These are phyloP conservation scores for Aspergillus arachidicola DNA, from an alignment of 2,329 filamentous ascomycete species.

Conservation along the genomic window DNA sequence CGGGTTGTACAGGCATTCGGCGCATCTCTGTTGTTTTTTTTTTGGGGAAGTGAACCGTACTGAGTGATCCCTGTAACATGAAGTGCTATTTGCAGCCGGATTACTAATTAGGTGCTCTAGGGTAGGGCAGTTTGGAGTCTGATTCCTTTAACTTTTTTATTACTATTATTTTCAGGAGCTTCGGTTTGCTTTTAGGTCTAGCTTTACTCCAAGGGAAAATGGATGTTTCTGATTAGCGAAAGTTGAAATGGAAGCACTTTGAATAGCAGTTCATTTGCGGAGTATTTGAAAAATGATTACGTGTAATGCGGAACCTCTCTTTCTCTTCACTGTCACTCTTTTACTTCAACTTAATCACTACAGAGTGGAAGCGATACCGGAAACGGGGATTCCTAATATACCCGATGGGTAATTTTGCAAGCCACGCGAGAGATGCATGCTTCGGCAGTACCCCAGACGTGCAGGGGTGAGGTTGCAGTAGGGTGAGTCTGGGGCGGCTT, in stretches of 20 bases:
- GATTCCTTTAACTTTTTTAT: background rate
- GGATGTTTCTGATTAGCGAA: background rate
- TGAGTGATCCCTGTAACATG: slow-evolving; percentile 2
- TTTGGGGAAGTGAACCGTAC: background rate
- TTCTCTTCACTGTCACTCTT: no score
- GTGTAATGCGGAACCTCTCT: background rate
- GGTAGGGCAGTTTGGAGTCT: background rate
- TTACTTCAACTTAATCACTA: no score
- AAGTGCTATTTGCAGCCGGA: background rate
- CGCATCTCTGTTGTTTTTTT: background rate
- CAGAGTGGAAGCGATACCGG: background rate
- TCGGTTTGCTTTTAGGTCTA: background rate
- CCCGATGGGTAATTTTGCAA: background rate
- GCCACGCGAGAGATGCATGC: background rate
- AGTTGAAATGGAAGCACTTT: background rate
- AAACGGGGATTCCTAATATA: background rate
- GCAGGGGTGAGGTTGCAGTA: background rate
- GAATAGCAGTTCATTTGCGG: no score
- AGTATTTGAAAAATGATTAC: no score
- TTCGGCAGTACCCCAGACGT: background rate
- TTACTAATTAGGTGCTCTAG: background rate
- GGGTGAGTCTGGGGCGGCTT: background rate
- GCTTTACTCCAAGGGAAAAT: background rate
- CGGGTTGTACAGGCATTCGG: slow-evolving; percentile 5
- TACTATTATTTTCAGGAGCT: background rate